phyloP scores from a whole-genome alignment of 2,329 filamentous ascomycete species.

The Venturia aucupariae region DNA sequence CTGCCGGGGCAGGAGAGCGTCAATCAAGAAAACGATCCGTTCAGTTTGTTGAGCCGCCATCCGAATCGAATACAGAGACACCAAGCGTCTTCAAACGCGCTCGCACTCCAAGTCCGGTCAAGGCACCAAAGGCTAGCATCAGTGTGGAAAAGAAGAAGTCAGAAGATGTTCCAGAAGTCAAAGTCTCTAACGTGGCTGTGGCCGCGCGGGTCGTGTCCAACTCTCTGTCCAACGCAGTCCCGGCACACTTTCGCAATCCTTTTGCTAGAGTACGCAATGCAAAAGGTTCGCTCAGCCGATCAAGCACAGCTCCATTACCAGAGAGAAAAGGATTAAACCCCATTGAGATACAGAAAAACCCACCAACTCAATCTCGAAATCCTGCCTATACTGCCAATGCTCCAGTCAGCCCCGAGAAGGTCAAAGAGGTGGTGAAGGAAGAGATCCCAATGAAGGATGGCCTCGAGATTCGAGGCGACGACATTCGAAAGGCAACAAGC shows the following conservation, averaged over 20 bases:
- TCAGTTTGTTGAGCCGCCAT: slow-evolving; percentile 12
- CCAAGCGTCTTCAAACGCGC: neutral
- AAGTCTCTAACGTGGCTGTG: slow-evolving; percentile 12
- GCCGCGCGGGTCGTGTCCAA: slow-evolving; percentile 20
- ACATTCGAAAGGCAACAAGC: slow-evolving; percentile 83
- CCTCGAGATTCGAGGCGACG: slow-evolving; percentile 73
- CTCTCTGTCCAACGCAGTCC: slow-evolving; percentile 9
- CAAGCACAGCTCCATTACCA: slow-evolving; percentile 9
- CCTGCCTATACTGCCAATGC: slow-evolving; percentile 67
- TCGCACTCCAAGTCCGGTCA: slow-evolving; percentile 1
- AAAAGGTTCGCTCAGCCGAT: slow-evolving; percentile 12
- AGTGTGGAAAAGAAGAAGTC: slow-evolving; percentile 2
- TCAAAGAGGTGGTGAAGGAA: slow-evolving; percentile 23
- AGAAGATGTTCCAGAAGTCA: neutral
- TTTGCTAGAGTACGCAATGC: slow-evolving; percentile 12
- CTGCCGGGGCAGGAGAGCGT: slow-evolving; percentile 22
- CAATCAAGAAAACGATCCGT: slow-evolving; percentile 31
- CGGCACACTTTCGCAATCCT: slow-evolving; percentile 13
- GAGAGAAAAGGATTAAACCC: slow-evolving; percentile 27
- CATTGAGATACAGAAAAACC: slow-evolving; percentile 75
- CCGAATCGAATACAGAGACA: neutral
- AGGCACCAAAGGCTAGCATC: slow-evolving; percentile 5
- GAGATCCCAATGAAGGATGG: slow-evolving; percentile 59
- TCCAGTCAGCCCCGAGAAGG: slow-evolving; percentile 18
- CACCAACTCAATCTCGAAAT: slow-evolving; percentile 73